Evolutionary conservation across 1,284 basidiomycete species (phyloP), one percentile per base, ranked within the genome.

Genomic region (Pulveroboletus sp.): DNA sequence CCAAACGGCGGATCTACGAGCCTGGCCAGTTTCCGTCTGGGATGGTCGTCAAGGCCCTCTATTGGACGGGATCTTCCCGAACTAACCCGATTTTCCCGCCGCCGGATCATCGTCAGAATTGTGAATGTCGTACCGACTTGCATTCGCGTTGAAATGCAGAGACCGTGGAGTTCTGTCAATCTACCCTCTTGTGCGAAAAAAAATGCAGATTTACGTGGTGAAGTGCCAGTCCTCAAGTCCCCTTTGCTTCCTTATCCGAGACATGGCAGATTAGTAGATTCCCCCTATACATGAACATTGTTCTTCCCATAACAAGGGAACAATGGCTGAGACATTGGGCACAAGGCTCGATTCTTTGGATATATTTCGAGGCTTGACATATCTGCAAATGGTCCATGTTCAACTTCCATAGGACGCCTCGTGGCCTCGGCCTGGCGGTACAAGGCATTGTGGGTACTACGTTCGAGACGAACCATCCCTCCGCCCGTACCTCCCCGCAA

Each of bases 291-390:
- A 47, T 43, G 60, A 54, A 67, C 68, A 62, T 70, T 69, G 68
- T 62, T 49, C 59, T 66, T 73, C 24, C 70, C 66, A 64, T 69
- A 71, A 67, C 20, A 24, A 66, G 71, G 57, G 57, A 60, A 73
- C 71, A 69, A 66, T 57, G 67, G 4, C 51, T 59, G 65, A 64
- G 65, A 68, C 65, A 58, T 47, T 36, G n/a, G 15, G 39, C 28
- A 24, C 31, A 12, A 18, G 31, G 45, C 51, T 49, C 31, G 39
- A 22, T 62, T 54, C 52, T 42, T 40, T 50, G 49, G 28, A 31
- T 20, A 52, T 57, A n/a, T n/a, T 57, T 58, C 52, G 49, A 49
- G 46, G 47, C 42, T 65, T 40, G 44, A 59, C 63, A 51, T 55
- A 49, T 46, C 54, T 59, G 44, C 52, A 46, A 55, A 50, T 52